Evolutionary conservation across 352 stramenopile species (phyloP).

Genomic region (Globisporangium rhizosaccharum): DNA sequence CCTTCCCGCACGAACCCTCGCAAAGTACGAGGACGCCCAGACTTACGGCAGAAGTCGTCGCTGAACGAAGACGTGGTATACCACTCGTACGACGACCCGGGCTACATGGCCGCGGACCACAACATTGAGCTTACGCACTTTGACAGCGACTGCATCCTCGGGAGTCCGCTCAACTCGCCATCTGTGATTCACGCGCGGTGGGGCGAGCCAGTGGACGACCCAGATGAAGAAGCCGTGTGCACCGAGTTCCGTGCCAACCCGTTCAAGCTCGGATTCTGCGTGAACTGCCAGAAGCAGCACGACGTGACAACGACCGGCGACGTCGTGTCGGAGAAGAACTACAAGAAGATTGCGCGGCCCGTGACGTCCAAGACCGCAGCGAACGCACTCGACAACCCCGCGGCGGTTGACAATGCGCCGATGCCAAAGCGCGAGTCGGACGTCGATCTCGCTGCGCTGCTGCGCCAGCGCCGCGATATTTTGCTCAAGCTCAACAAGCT

Average conservation of each 20-base stretch:
- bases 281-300: slow-evolving; percentile 89
- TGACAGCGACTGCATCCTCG: slow-evolving; percentile 74
- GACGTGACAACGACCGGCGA: slow-evolving; percentile 68
- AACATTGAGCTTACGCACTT: slow-evolving; percentile 61
- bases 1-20: slow-evolving; percentile 3
- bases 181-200: slow-evolving; percentile 82
- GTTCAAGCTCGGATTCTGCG: slow-evolving; percentile 85
- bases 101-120: slow-evolving; percentile 44
- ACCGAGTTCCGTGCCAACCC: slow-evolving; percentile 77
- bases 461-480: slow-evolving; percentile 74
- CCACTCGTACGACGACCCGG: slow-evolving; percentile 75
- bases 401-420: slow-evolving; percentile 43
- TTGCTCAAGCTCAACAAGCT: slow-evolving; percentile 59
- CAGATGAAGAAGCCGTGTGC: slow-evolving; percentile 77
- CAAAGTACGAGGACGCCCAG: slow-evolving; percentile 23
- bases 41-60: slow-evolving; percentile 19
- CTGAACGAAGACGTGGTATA: slow-evolving; percentile 40
- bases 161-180: slow-evolving; percentile 65
- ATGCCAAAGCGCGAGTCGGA: slow-evolving; percentile 64
- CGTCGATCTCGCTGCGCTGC: slow-evolving; percentile 67
- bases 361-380: slow-evolving; percentile 68
- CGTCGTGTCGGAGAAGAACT: slow-evolving; percentile 64
- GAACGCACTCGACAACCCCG: slow-evolving; percentile 75
- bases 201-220: slow-evolving; percentile 77
- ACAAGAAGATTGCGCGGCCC: slow-evolving; percentile 77